Conservation (phyloP, 192 early-diverging fungal species). For the Backusella parvicylindrica region DNA sequence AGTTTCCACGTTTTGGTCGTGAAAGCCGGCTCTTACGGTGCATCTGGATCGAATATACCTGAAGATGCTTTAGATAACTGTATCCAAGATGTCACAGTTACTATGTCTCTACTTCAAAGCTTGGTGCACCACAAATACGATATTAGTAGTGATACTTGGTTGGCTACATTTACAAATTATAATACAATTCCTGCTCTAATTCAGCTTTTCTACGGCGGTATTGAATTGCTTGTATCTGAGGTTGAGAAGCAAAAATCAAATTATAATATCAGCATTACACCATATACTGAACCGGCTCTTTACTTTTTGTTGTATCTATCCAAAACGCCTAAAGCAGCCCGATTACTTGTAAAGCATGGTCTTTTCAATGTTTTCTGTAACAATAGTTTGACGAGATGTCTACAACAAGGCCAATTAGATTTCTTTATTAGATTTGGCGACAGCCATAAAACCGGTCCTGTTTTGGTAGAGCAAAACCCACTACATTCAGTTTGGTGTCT, state of each 20-base stretch:
- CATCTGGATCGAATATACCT: neutral
- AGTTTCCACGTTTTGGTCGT: constrained; percentile 22
- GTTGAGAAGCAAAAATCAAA: constrained; percentile 19
- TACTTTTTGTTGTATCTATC: constrained; percentile 40
- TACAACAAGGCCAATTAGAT: constrained; percentile 39
- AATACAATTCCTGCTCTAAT: constrained; percentile 36
- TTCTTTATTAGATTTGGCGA: constrained; percentile 26
- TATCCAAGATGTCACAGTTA: constrained; percentile 38
- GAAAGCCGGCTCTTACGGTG: constrained; percentile 1
- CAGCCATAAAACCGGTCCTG: constrained; percentile 24
- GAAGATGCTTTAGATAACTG: constrained; percentile 25
- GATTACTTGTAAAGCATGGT: constrained; percentile 29
- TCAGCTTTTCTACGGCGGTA: constrained; percentile 30
- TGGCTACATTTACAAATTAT: constrained; percentile 28
- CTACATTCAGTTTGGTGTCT: constrained; percentile 51
- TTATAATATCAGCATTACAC: constrained; percentile 21
- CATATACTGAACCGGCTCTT: constrained; percentile 42
- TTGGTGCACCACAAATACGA: constrained; percentile 34
- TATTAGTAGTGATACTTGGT: constrained; percentile 36
- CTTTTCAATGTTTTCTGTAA: constrained; percentile 40
- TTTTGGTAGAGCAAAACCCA: constrained; percentile 20
- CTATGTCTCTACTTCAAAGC: constrained; percentile 38
- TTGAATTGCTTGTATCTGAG: constrained; percentile 35
- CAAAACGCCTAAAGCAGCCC: constrained; percentile 36
- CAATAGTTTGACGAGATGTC: constrained; percentile 34